Conservation (phyloP, 2,329 filamentous ascomycete genomes). For the Venturia effusa region DNA sequence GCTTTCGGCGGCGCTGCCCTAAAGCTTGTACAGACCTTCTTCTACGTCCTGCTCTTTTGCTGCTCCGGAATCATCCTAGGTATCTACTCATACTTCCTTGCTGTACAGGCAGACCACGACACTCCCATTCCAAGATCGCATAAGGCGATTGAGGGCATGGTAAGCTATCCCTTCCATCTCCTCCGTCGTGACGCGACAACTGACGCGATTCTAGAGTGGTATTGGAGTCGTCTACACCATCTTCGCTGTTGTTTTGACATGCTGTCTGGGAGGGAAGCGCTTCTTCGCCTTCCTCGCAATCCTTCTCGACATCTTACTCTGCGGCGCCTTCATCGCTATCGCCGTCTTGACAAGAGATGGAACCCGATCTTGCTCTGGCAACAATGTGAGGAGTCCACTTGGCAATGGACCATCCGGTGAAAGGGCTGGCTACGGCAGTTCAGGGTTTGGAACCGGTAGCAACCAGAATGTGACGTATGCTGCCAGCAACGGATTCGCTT, state of each 20-base stretch:
- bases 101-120: constrained; percentile 55
- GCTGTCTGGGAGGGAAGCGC: constrained; percentile 64
- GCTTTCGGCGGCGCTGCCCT: constrained; percentile 51
- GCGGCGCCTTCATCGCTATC: constrained; percentile 70
- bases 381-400: constrained; percentile 53
- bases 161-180: neutral
- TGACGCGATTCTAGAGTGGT: constrained; percentile 50
- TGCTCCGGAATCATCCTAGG: constrained; percentile 64
- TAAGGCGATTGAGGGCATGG: constrained; percentile 52
- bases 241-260: constrained; percentile 61
- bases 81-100: constrained; percentile 73
- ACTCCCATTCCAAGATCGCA: constrained; percentile 52
- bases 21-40: constrained; percentile 56
- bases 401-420: constrained; percentile 49
- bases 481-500: constrained; percentile 48
- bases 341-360: constrained; percentile 64
- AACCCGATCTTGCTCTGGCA: constrained; percentile 52
- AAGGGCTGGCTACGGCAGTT: constrained; percentile 37
- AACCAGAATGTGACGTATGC: constrained; percentile 33
- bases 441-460: constrained; percentile 24
- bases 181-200: neutral
- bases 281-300: constrained; percentile 65
- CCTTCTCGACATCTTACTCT: constrained; percentile 65
- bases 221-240: constrained; percentile 64
- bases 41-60: constrained; percentile 64